Evolutionary conservation across 305 asterid genomes (phyloP), one percentile per base, ranked within the genome.

Genomic region (Ajuga reptans): DNA sequence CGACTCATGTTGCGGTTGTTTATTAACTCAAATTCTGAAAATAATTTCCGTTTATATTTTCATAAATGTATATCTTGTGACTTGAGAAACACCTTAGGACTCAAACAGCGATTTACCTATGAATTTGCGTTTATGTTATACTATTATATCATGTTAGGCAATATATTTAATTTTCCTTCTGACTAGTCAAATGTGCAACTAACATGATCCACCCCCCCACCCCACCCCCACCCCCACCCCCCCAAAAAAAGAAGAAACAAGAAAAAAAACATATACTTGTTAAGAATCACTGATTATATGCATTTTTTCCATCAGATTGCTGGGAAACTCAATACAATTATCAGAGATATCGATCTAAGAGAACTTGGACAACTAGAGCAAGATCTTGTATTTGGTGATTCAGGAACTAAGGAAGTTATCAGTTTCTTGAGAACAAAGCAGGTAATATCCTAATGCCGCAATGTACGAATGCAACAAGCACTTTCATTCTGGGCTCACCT

Each of bases 351-450:
- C 42, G 83, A 86, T 52, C 97, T 94, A 75, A 85, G 96, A 51
- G 96, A 94, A 0, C 98, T 94, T 64, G 98, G 99, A 68, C 95
- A 94, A 71, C 85, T 94, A 72, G 99, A 94, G 85, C 99, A 94
- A 80, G 99, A 89, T 80, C 85, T 94, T 74, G 98, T 91, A 73
- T 94, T 94, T 78, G 99, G 99, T 16, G 97, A 94, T 84, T 98
- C 99, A 69, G 99, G 91, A 80, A 82, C 96, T 10, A 94, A 94
- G 81, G 99, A 94, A 87, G 84, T 94, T 49, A 85, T 94, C 80
- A 82, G 66, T 64, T 89, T 72, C 80, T 75, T 94, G 62, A 84
- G 96, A 84, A 6, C 84, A 1, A 82, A 87, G 34, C 86, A 75
- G 90, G 99, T 94, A 72, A 75, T 65, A 61, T 16, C 58, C 46